A percentile compares a stretch with the other conserved stretches of the same genome.
phyloP scores from a whole-genome alignment of 768 basidiomycete species.

The Termitomyces sp. region DNA sequence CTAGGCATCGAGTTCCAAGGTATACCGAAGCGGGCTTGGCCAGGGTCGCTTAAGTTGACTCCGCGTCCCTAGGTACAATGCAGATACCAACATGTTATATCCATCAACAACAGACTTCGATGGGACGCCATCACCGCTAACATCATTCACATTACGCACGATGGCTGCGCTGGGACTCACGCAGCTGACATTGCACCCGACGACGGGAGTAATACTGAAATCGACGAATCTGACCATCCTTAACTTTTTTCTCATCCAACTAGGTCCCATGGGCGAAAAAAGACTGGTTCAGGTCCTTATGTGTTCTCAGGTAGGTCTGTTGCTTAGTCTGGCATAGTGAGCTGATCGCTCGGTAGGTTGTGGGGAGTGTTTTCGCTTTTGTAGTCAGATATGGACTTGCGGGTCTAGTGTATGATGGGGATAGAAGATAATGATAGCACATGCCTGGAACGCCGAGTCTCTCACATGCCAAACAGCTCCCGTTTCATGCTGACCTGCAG shows the following conservation, averaged over 20 bases:
- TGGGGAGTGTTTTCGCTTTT: slow-evolving; percentile 80
- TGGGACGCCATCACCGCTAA: slow-evolving; percentile 48
- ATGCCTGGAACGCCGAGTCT: not conserved
- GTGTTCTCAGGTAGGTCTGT: slow-evolving; percentile 53
- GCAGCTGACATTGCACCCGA: slow-evolving; percentile 50
- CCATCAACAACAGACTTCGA: slow-evolving; percentile 68
- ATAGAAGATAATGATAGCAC: slow-evolving; percentile 54
- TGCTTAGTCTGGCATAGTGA: not conserved
- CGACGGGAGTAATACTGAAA: slow-evolving; percentile 54
- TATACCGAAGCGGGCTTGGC: slow-evolving; percentile 27
- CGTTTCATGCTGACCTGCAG: not conserved
- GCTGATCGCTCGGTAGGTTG: slow-evolving; percentile 35
- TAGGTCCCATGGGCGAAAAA: slow-evolving; percentile 86
- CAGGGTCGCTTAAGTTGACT: not conserved
- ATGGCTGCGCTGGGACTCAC: slow-evolving; percentile 64
- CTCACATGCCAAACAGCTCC: slow-evolving; percentile 5
- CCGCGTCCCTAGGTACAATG: slow-evolving; percentile 54
- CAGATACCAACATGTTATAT: slow-evolving; percentile 67
- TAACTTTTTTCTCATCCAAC: slow-evolving; percentile 73
- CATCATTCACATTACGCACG: slow-evolving; percentile 50
- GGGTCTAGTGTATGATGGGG: slow-evolving; percentile 86
- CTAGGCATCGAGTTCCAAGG: slow-evolving; percentile 90
- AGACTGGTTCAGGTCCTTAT: slow-evolving; percentile 71
- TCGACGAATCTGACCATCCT: slow-evolving; percentile 89
- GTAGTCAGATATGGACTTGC: slow-evolving; percentile 86